Conservation (phyloP, 164 flowering plant genomes). For the Vitis cinerea region DNA sequence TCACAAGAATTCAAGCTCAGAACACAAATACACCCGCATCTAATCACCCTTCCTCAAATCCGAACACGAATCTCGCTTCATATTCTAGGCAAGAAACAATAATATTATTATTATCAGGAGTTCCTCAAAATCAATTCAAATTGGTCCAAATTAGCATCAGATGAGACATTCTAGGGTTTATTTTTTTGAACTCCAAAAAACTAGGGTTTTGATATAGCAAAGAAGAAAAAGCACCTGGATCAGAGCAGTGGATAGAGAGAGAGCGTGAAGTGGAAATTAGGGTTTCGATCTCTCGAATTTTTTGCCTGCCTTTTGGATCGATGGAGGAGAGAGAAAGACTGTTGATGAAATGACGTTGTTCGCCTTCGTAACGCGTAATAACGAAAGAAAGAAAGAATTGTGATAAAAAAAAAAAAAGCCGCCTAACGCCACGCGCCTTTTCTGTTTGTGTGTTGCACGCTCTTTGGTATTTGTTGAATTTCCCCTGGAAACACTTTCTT, state of each 20-base stretch:
- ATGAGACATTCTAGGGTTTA: constrained; percentile 14
- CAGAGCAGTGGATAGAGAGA: background rate
- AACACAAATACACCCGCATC: background rate
- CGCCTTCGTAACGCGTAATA: too few species aligned
- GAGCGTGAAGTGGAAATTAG: background rate
- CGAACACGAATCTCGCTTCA: constrained; percentile 1
- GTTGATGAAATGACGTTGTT: too few species aligned
- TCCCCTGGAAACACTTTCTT: too few species aligned
- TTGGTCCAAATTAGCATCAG: background rate
- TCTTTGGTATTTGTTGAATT: too few species aligned
- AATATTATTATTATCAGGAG: background rate
- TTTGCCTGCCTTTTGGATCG: background rate
- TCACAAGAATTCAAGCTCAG: background rate
- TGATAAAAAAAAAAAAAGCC: too few species aligned
- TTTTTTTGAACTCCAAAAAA: background rate
- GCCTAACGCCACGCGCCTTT: too few species aligned
- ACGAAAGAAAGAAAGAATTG: too few species aligned
- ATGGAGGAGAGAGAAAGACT: constrained; percentile 11
- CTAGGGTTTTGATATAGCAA: constrained; percentile 13
- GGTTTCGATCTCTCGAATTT: constrained; percentile 9
- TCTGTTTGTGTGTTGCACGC: too few species aligned
- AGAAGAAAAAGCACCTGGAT: constrained; percentile 1
- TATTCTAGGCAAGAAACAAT: background rate
- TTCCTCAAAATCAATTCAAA: background rate
- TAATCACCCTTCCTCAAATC: background rate